Base-by-base conservation (phyloP, 306 rosid genomes). In the Fragaria ananassa region DNA sequence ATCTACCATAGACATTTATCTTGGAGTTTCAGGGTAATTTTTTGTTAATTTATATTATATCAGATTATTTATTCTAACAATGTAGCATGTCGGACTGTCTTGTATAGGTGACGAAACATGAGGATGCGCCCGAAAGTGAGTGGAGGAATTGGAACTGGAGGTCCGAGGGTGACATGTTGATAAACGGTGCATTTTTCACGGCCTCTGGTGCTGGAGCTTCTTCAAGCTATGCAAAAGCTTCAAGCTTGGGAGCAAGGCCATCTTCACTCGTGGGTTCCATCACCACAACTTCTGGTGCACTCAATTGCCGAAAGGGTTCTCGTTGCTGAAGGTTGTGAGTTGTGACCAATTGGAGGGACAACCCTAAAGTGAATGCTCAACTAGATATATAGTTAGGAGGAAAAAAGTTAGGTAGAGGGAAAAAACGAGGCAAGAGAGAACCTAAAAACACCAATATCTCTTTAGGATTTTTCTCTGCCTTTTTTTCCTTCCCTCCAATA, bases 131-230 rank as follows among this genome's bases (percentile, higher is more conserved):
- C 0, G 92, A 92, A 80, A 80, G 83, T 79, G 93, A 90, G 19
- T 95, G 99, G 98, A 87, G 23, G 81, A 64, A 60, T 39, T 95
- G 98, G 98, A 92, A 95, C 44, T 95, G 98, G 98, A 89, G 99
- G 64, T 90, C 97, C 1, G 99, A 87, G 57, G 97, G 97, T 0
- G 99, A 95, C 65, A 8, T 92, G 66, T 0, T 95, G 76, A 6
- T 89, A n/a, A 95, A 95, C 65, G 99, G 97, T 70, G 99, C 99
- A 5, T 95, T 82, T 84, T 95, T 95, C 71, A 95, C 86, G 0
- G 54, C 90, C 10, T 89, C 99, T 0, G 97, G 99, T 0, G 97
- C 97, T 1, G 99, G 88, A 66, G 97, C 97, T 3, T 89, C 97
- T 3, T 87, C 97, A 0, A 95, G 97, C 82, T 95, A 95, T 45